phyloP scores from a whole-genome alignment of 208 protist species.

The Porcisia hertigi region DNA sequence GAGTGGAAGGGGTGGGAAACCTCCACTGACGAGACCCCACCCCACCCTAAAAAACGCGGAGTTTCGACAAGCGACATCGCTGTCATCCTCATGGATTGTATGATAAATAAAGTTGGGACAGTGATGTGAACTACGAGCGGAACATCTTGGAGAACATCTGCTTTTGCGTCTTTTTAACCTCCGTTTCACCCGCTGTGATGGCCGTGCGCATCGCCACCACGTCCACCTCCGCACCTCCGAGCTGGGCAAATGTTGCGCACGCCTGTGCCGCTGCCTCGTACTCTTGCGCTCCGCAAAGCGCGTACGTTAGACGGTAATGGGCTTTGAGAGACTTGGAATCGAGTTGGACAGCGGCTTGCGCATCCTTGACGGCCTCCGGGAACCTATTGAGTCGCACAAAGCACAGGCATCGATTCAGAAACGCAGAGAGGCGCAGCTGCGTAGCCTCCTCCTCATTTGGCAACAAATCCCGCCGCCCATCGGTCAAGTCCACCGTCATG shows the following conservation, averaged over 20 bases:
- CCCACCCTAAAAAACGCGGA: background rate
- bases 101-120: background rate
- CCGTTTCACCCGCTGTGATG: constrained; percentile 35
- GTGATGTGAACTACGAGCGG: constrained; percentile 20
- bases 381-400: constrained; percentile 33
- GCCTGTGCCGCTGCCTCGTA: constrained; percentile 44
- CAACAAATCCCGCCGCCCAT: constrained; percentile 71
- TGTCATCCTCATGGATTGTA: background rate
- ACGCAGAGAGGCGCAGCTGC: constrained; percentile 42
- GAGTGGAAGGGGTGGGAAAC: background rate
- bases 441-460: constrained; percentile 57
- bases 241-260: constrained; percentile 33
- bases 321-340: constrained; percentile 52
- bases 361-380: constrained; percentile 47
- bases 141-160: constrained; percentile 81
- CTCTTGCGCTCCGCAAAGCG: constrained; percentile 52
- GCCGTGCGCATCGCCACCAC: constrained; percentile 33
- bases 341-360: constrained; percentile 37
- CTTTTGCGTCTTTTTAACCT: constrained; percentile 40
- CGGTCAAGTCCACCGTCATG: constrained; percentile 53
- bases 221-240: constrained; percentile 43
- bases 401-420: constrained; percentile 77
- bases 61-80: background rate
- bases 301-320: constrained; percentile 65
- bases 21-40: too few species aligned